Percentiles rank a stretch among this genome's conserved stretches.
Evolutionary conservation across 768 basidiomycete species (phyloP).

Genomic region (Crepidotus variabilis): DNA sequence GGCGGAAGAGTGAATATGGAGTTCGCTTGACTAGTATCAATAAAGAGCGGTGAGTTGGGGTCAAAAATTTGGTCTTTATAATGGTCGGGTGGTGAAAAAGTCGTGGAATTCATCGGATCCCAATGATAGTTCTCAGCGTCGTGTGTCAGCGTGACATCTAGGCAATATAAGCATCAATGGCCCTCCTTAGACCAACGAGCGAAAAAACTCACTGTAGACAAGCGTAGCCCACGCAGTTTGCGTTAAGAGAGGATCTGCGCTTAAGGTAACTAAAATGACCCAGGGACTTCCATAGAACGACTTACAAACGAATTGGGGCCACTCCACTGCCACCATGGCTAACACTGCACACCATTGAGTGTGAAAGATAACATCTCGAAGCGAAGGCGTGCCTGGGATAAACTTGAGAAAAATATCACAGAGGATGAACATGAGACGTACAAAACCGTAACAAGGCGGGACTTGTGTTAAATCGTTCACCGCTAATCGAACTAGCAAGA

Average conservation of each 20-base stretch:
- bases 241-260: conserved; percentile 81
- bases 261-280: conserved; percentile 10
- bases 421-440: conserved; percentile 34
- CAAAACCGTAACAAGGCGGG: conserved; percentile 89
- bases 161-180: not conserved
- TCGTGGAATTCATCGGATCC: conserved; percentile 57
- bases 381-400: conserved; percentile 84
- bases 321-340: conserved; percentile 91
- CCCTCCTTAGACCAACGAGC: conserved; percentile 3
- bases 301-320: conserved; percentile 91
- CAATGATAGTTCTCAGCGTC: conserved; percentile 50
- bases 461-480: conserved; percentile 79
- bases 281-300: conserved; percentile 14
- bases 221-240: conserved; percentile 89
- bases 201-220: conserved; percentile 51
- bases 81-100: conserved; percentile 61
- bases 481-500: conserved; percentile 89
- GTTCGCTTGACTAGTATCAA: conserved; percentile 67
- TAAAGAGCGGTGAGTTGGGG: conserved; percentile 68
- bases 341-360: conserved; percentile 90
- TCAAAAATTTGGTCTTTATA: conserved; percentile 76
- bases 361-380: conserved; percentile 90
- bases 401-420: conserved; percentile 7
- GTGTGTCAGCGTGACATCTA: conserved; percentile 73
- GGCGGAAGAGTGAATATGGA: conserved; percentile 67